A percentile compares a stretch with the other conserved stretches of the same genome.
phyloP scores from a whole-genome alignment of 225 moss, liverwort and hornwort genomes.

The Marchantia paleacea region DNA sequence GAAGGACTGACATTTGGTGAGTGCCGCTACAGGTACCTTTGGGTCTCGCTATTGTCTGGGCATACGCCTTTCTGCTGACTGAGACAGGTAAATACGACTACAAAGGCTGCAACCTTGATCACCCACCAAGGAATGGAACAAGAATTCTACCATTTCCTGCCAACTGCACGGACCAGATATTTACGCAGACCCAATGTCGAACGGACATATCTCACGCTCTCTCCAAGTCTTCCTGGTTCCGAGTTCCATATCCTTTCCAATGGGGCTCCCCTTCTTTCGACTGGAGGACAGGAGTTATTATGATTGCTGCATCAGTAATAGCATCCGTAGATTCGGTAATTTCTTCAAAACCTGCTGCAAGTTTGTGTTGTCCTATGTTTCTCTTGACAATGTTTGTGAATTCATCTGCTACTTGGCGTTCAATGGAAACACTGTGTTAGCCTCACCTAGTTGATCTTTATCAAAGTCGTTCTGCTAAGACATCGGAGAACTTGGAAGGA shows the following conservation, averaged over 20 bases:
- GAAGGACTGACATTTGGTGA: background rate
- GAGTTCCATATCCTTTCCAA: slow-evolving; percentile 82
- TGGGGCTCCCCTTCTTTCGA: slow-evolving; percentile 80
- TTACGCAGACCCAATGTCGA: slow-evolving; percentile 74
- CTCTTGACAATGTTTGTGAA: too few relatives aligned
- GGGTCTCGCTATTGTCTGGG: slow-evolving; percentile 73
- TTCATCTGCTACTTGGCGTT: background rate
- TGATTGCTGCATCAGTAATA: slow-evolving; percentile 72
- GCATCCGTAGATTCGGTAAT: slow-evolving; percentile 81
- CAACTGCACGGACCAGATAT: slow-evolving; percentile 46
- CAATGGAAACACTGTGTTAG: too few relatives aligned
- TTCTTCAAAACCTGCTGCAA: background rate
- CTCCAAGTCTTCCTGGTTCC: slow-evolving; percentile 62
- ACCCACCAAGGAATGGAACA: slow-evolving; percentile 36
- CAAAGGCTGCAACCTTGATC: slow-evolving; percentile 54
- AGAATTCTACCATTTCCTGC: slow-evolving; percentile 29
- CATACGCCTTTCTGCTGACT: slow-evolving; percentile 81
- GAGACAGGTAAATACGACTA: slow-evolving; percentile 74
- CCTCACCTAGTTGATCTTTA: too few relatives aligned
- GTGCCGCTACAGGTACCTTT: slow-evolving; percentile 64
- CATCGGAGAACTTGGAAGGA: too few relatives aligned
- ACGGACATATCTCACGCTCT: slow-evolving; percentile 77
- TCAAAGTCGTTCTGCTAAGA: too few relatives aligned
- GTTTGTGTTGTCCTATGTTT: background rate
- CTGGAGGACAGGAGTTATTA: slow-evolving; percentile 67